Percentiles rank a stretch among this genome's conserved stretches.
Evolutionary conservation across 805 yeast species (phyloP).

Genomic region (Myxozyma neotropica): DNA sequence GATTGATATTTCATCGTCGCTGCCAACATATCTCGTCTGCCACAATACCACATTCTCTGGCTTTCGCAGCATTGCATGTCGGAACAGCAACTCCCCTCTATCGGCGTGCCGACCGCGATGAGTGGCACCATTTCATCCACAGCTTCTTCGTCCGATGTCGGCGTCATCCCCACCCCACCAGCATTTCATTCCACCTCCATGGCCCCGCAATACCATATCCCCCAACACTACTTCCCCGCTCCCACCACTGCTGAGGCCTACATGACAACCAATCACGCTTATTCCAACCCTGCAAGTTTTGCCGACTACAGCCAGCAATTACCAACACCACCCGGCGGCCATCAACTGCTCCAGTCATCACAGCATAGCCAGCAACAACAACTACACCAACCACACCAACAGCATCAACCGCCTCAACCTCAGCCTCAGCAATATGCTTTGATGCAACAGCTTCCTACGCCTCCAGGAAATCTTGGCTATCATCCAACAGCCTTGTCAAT

Average conservation of each 20-base stretch:
- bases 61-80: constrained; percentile 4
- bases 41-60: not conserved
- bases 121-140: not conserved
- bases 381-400: constrained; percentile 29
- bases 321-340: constrained; percentile 22
- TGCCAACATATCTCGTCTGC: not conserved
- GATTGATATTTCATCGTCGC: not conserved
- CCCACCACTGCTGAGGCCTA: constrained; percentile 3
- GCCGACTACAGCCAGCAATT: constrained; percentile 22
- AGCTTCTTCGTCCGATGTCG: not conserved
- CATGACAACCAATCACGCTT: constrained; percentile 4
- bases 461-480: constrained; percentile 6
- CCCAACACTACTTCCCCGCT: constrained; percentile 19
- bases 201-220: constrained; percentile 11
- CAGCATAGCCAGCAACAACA: constrained; percentile 25
- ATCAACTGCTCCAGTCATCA: constrained; percentile 15
- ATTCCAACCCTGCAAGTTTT: constrained; percentile 1
- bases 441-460: constrained; percentile 23
- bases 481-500: constrained; percentile 9
- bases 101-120: not conserved
- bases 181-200: constrained; percentile 3
- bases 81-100: constrained; percentile 13
- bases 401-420: constrained; percentile 32
- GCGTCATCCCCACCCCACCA: constrained; percentile 20
- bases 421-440: constrained; percentile 16